phyloP scores from a whole-genome alignment of 352 stramenopile genomes.

The Thalassiosira sp. region DNA sequence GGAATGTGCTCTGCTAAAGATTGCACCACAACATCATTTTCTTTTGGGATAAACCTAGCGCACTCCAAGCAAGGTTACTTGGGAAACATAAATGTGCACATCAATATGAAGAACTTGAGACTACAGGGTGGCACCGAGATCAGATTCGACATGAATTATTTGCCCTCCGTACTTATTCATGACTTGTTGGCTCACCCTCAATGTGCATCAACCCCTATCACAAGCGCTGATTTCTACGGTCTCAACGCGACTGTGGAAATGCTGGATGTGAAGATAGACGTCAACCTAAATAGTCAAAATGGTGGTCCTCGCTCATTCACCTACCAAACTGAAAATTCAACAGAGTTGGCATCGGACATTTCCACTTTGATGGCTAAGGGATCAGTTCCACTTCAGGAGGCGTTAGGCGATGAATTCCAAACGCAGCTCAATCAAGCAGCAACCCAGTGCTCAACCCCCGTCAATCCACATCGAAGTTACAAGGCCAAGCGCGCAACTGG shows the following conservation, averaged over 20 bases:
- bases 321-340: conserved; percentile 43
- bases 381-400: conserved; percentile 20
- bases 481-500: conserved; percentile 16
- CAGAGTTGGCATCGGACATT: conserved; percentile 26
- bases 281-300: conserved; percentile 21
- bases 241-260: conserved; percentile 44
- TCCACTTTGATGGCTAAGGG: conserved; percentile 38
- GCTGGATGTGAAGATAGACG: conserved; percentile 45
- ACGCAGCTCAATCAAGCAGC: conserved; percentile 26
- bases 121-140: conserved; percentile 47
- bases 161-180: conserved; percentile 29
- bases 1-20: conserved; percentile 23
- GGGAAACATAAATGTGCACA: conserved; percentile 39
- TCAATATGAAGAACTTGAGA: conserved; percentile 37
- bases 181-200: conserved; percentile 46
- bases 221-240: conserved; percentile 43
- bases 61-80: conserved; percentile 37
- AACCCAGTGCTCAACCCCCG: conserved; percentile 29
- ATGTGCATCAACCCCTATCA: conserved; percentile 44
- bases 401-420: conserved; percentile 14
- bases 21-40: conserved; percentile 18
- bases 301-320: conserved; percentile 18
- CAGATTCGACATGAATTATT: conserved; percentile 56
- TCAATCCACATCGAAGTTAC: conserved; percentile 35
- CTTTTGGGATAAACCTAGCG: conserved; percentile 48